Evolutionary conservation across 192 early-diverging fungal species (phyloP).

Genomic region (Coemansia sp.): DNA sequence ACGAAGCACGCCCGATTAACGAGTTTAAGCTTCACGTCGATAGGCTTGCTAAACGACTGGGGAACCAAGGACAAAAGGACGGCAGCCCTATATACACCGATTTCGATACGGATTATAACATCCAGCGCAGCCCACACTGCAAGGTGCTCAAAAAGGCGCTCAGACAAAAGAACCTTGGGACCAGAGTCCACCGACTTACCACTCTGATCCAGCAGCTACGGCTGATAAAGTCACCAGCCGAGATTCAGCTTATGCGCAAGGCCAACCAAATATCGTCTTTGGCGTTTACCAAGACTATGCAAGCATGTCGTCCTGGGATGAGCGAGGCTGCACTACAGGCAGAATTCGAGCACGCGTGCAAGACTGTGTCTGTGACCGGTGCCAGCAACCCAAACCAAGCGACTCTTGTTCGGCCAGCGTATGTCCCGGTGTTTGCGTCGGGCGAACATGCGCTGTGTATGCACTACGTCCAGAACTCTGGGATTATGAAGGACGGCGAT

Average conservation of each 20-base stretch:
- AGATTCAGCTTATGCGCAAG: slow-evolving; percentile 76
- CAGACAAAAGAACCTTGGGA: slow-evolving; percentile 21
- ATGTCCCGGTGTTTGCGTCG: slow-evolving; percentile 95
- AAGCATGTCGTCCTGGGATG: slow-evolving; percentile 65
- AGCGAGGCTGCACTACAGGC: slow-evolving; percentile 77
- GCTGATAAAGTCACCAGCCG: slow-evolving; percentile 73
- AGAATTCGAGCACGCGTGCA: slow-evolving; percentile 72
- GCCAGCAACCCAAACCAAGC: slow-evolving; percentile 46
- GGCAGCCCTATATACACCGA: slow-evolving; percentile 26
- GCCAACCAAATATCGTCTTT: slow-evolving; percentile 75
- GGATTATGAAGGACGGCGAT: slow-evolving; percentile 64
- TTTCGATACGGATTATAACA: slow-evolving; percentile 25
- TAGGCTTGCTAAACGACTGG: slow-evolving; percentile 17
- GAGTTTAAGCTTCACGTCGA: slow-evolving; percentile 24
- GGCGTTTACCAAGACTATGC: slow-evolving; percentile 80
- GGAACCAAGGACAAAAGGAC: slow-evolving; percentile 3
- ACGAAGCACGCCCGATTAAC: slow-evolving; percentile 56
- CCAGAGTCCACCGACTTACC: slow-evolving; percentile 54
- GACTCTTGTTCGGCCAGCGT: slow-evolving; percentile 62
- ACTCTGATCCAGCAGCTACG: slow-evolving; percentile 72
- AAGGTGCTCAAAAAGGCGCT: slow-evolving; percentile 12
- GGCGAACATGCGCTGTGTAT: slow-evolving; percentile 87
- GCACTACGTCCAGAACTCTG: slow-evolving; percentile 93
- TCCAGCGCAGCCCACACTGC: slow-evolving; percentile 33
- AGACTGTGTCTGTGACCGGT: slow-evolving; percentile 26